Percentiles rank a stretch among this genome's conserved stretches.
phyloP scores from a whole-genome alignment of 2,329 filamentous ascomycete genomes.

The Clonostachys byssicola region DNA sequence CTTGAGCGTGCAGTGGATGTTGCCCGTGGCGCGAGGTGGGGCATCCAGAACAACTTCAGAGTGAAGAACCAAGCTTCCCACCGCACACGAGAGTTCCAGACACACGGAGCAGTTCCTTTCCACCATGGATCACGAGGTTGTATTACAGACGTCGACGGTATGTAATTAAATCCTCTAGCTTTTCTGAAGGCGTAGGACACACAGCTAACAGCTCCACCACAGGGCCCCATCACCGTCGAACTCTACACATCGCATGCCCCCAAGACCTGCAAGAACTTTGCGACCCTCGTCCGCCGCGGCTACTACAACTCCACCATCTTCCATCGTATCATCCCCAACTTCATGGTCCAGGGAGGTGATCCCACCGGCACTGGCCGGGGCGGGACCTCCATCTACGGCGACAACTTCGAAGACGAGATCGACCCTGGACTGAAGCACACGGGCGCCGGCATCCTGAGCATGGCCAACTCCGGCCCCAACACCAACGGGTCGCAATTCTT shows the following conservation, averaged over 20 bases:
- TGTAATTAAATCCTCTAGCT: slow-evolving; percentile 3
- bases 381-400: slow-evolving; percentile 84
- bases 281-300: slow-evolving; percentile 70
- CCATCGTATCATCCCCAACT: slow-evolving; percentile 92
- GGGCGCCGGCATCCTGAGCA: slow-evolving; percentile 87
- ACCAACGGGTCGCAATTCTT: slow-evolving; percentile 97
- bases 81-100: neutral
- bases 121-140: slow-evolving; percentile 71
- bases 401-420: slow-evolving; percentile 94
- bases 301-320: slow-evolving; percentile 88
- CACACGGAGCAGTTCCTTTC: neutral
- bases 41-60: neutral
- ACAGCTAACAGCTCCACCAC: slow-evolving; percentile 1
- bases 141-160: slow-evolving; percentile 85
- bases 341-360: slow-evolving; percentile 96
- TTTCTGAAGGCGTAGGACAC: neutral
- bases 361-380: slow-evolving; percentile 91
- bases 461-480: slow-evolving; percentile 92
- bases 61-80: neutral
- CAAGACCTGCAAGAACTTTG: slow-evolving; percentile 85
- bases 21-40: neutral
- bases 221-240: slow-evolving; percentile 84
- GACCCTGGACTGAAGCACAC: slow-evolving; percentile 76
- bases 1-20: neutral
- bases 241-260: slow-evolving; percentile 89